These are phyloP conservation scores for Coemansia sp. DNA, from an alignment of 192 early-diverging fungal species.

Conservation along the genomic window DNA sequence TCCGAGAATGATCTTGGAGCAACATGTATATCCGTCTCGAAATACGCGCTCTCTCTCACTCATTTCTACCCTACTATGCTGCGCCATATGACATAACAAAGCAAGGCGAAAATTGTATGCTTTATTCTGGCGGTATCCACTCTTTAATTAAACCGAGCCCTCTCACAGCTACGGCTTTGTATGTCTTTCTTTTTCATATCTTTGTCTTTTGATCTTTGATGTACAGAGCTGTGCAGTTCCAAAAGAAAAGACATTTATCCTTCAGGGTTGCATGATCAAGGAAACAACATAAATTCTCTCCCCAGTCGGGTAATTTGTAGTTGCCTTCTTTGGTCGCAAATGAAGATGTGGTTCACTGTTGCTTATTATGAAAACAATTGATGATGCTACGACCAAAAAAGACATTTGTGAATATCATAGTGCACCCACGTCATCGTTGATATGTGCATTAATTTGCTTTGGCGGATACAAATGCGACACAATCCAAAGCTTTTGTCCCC, in stretches of 20 bases:
- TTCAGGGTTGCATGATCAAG: neutral
- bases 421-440: neutral
- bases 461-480: neutral
- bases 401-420: neutral
- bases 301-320: neutral
- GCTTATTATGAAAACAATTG: neutral
- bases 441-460: conserved; percentile 9
- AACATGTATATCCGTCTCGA: too few relatives aligned
- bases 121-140: too few relatives aligned
- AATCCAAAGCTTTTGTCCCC: neutral
- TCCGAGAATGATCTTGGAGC: neutral
- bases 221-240: neutral
- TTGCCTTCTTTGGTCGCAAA: neutral
- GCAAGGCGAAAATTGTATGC: too few relatives aligned
- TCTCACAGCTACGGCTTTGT: too few relatives aligned
- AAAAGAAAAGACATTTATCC: neutral
- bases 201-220: neutral
- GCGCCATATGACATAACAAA: too few relatives aligned
- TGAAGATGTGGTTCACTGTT: neutral
- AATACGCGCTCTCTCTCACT: too few relatives aligned
- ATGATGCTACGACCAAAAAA: neutral
- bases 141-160: too few relatives aligned
- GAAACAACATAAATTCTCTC: neutral
- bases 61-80: too few relatives aligned
- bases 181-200: neutral